A percentile compares a stretch with the other conserved stretches of the same genome.
phyloP scores from a whole-genome alignment of 1,139 yeast species.

The Saccharomycopsis phalli region DNA sequence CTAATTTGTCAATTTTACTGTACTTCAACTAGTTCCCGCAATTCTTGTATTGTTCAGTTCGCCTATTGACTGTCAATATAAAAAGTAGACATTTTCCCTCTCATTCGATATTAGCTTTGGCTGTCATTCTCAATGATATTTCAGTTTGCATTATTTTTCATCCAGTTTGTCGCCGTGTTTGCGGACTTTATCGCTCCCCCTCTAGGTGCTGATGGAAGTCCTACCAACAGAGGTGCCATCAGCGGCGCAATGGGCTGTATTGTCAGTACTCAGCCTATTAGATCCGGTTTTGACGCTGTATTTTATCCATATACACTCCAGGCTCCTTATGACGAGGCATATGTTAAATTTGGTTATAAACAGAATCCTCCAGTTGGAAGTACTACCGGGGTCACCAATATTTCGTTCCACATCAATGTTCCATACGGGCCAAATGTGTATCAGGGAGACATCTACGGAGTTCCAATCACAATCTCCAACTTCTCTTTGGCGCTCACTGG shows the following conservation, averaged over 20 bases:
- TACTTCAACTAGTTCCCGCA: no score
- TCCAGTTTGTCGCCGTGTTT: no score
- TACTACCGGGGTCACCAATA: slow-evolving; percentile 2
- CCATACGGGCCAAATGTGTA: neutral
- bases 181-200: no score
- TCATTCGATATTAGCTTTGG: no score
- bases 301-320: neutral
- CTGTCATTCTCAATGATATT: no score
- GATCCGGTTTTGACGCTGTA: slow-evolving; percentile 4
- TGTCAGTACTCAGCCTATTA: neutral
- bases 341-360: slow-evolving; percentile 1
- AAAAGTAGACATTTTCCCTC: no score
- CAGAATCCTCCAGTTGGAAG: neutral
- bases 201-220: slow-evolving; percentile 4
- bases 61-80: no score
- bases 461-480: slow-evolving; percentile 19
- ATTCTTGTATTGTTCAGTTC: no score
- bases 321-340: neutral
- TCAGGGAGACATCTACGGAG: slow-evolving; percentile 19
- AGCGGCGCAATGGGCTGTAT: neutral
- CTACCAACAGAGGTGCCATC: slow-evolving; percentile 1
- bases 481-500: slow-evolving; percentile 19
- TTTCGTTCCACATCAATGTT: neutral
- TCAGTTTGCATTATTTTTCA: no score
- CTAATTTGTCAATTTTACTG: no score